Percentiles rank a stretch among this genome's conserved stretches.
Evolutionary conservation across 768 basidiomycete genomes (phyloP).

Genomic region (Macrolepiota albuminosa): DNA sequence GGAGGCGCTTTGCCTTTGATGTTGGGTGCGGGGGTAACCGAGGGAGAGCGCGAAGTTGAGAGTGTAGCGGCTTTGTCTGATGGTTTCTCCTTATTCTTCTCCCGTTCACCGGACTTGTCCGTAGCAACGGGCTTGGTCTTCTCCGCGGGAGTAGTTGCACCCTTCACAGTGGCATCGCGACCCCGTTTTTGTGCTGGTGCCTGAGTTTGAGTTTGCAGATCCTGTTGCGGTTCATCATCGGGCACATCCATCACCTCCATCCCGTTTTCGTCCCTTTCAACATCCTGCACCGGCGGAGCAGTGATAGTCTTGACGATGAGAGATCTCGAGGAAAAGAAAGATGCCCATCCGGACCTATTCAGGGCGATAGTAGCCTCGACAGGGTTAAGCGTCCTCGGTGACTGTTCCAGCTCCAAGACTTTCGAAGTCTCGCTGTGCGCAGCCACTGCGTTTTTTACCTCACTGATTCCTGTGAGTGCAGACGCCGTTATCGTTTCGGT

Average conservation of each 20-base stretch:
- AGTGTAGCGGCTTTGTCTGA: neutral
- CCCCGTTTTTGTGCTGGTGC: neutral
- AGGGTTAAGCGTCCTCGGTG: slow-evolving; percentile 16
- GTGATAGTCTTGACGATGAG: slow-evolving; percentile 51
- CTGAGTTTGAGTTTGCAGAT: neutral
- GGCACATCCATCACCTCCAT: slow-evolving; percentile 82
- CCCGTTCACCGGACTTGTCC: neutral
- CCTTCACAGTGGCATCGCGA: neutral
- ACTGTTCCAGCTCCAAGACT: neutral
- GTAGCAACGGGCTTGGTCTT: too few species aligned
- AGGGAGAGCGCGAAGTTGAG: slow-evolving; percentile 5
- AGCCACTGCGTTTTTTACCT: too few species aligned
- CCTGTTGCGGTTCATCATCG: slow-evolving; percentile 30
- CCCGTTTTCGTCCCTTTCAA: slow-evolving; percentile 47
- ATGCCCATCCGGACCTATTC: slow-evolving; percentile 51
- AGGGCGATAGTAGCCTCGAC: slow-evolving; percentile 46
- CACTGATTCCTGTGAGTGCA: neutral
- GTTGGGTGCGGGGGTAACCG: neutral
- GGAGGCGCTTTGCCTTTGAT: slow-evolving; percentile 22
- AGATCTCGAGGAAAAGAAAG: slow-evolving; percentile 40
- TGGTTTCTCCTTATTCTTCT: neutral
- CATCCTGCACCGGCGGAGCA: slow-evolving; percentile 14
- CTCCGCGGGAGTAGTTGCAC: neutral
- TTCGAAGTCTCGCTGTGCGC: neutral
- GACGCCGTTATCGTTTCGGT: neutral